Evolutionary conservation across 805 yeast genomes (phyloP), one percentile per base, ranked within the genome.

Genomic region (Nakazawaea pomicola): DNA sequence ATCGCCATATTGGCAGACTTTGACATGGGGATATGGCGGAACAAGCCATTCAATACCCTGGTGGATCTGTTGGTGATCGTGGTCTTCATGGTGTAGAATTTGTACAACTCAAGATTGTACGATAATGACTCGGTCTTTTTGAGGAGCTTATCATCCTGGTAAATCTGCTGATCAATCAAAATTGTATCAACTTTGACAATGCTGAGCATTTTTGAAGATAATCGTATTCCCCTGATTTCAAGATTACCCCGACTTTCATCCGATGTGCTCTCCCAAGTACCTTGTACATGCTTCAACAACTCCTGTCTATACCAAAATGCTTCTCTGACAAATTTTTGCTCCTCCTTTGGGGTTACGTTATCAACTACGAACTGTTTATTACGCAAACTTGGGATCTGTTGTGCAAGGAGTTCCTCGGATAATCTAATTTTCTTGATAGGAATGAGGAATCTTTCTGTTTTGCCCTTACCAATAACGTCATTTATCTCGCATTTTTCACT

Each of bases 261-360:
- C 5, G 37, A 41, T 5, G 29, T 45, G 4, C 66, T 58, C 17
- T 51, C 52, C 99, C 99, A 91, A 2, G 58, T 51, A 2, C 95
- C 96, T 2, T 61, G 57, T 4, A 93, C 50, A 12, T 65, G 64
- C 34, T 71, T 66, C 39, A 91, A 62, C 1, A 93, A 56, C 46
- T 72, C 70, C 43, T 83, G 78, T 43, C 95, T 64, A 47, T 83
- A 74, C 99, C 99, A 91, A 58, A 89, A 93, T 2, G 75, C 63
- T 46, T 78, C 80, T 43, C 78, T 68, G 61, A 78, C 73, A 40
- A 67, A 72, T 33, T 51, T 51, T 27, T 73, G 80, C 45, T 84
- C 87, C 8, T 75, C 78, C 36, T 68, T 73, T 0, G 76, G 65
- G 5, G 74, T 64, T 45, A 64, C 74, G 45, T 68, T 64, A 51